Conservation (phyloP, 2,329 filamentous ascomycete genomes). For the Arthroderma uncinatum region DNA sequence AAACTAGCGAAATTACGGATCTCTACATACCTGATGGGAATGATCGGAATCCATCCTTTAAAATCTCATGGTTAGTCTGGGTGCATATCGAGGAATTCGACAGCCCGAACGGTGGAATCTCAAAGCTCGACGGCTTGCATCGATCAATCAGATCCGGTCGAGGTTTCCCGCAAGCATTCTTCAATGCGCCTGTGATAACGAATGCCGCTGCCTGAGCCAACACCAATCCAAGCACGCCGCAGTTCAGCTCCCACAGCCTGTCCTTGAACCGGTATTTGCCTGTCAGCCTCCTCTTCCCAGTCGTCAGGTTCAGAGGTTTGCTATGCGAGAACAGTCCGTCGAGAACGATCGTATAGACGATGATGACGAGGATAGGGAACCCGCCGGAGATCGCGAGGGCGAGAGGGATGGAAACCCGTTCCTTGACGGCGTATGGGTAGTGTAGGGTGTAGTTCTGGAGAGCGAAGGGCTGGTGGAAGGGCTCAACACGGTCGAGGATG, state of each 20-base stretch:
- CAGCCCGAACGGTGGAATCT: slow-evolving; percentile 32
- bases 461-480: slow-evolving; percentile 48
- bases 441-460: slow-evolving; percentile 46
- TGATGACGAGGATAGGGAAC: slow-evolving; percentile 43
- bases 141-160: slow-evolving; percentile 49
- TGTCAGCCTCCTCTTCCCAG: slow-evolving; percentile 29
- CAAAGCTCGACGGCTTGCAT: slow-evolving; percentile 31
- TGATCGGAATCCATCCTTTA: slow-evolving; percentile 50
- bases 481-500: slow-evolving; percentile 43
- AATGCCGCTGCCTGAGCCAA: slow-evolving; percentile 46
- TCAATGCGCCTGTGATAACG: slow-evolving; percentile 47
- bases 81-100: slow-evolving; percentile 42
- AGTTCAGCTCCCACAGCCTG: slow-evolving; percentile 52
- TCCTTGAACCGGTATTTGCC: slow-evolving; percentile 44
- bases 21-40: slow-evolving; percentile 42
- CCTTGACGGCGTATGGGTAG: slow-evolving; percentile 46
- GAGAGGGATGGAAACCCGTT: slow-evolving; percentile 42
- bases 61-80: slow-evolving; percentile 37
- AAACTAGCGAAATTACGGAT: background rate
- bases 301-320: slow-evolving; percentile 27
- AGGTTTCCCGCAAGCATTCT: slow-evolving; percentile 50
- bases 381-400: slow-evolving; percentile 41
- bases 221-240: slow-evolving; percentile 46
- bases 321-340: slow-evolving; percentile 48
- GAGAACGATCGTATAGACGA: slow-evolving; percentile 46